A percentile compares a stretch with the other conserved stretches of the same genome.
phyloP scores from a whole-genome alignment of 768 basidiomycete species.

The Agaricus sinodeliciosus region DNA sequence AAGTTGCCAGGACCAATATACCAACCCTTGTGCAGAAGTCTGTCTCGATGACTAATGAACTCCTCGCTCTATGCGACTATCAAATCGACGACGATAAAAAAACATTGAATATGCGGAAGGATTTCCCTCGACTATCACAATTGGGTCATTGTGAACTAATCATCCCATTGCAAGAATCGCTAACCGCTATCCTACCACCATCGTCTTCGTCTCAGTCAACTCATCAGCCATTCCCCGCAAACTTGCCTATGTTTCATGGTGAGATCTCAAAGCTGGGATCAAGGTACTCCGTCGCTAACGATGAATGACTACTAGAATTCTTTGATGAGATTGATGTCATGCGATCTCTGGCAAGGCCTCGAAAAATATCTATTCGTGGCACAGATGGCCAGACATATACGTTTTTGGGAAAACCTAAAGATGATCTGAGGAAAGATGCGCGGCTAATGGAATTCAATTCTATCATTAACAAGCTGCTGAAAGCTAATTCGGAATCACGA shows the following conservation, averaged over 20 bases:
- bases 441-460: slow-evolving; percentile 97
- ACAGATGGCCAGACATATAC: slow-evolving; percentile 80
- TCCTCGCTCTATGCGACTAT: slow-evolving; percentile 62
- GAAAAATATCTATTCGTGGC: slow-evolving; percentile 81
- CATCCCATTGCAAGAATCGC: slow-evolving; percentile 87
- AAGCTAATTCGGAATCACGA: slow-evolving; percentile 89
- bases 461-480: slow-evolving; percentile 94
- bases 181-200: slow-evolving; percentile 85
- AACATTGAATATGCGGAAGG: slow-evolving; percentile 42
- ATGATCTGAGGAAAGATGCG: slow-evolving; percentile 95
- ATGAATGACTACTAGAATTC: slow-evolving; percentile 44
- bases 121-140: slow-evolving; percentile 48
- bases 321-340: slow-evolving; percentile 84
- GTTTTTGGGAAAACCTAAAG: slow-evolving; percentile 95
- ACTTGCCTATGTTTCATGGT: slow-evolving; percentile 76
- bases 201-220: slow-evolving; percentile 50
- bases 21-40: slow-evolving; percentile 47
- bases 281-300: not conserved
- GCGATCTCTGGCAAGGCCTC: slow-evolving; percentile 85
- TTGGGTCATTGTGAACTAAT: slow-evolving; percentile 66
- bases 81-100: slow-evolving; percentile 34
- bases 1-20: slow-evolving; percentile 24
- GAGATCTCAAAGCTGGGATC: slow-evolving; percentile 11
- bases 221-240: slow-evolving; percentile 76
- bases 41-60: slow-evolving; percentile 57